Base-by-base conservation (phyloP, 108 stramenopile genomes). In the Mediolabrus comicus region DNA sequence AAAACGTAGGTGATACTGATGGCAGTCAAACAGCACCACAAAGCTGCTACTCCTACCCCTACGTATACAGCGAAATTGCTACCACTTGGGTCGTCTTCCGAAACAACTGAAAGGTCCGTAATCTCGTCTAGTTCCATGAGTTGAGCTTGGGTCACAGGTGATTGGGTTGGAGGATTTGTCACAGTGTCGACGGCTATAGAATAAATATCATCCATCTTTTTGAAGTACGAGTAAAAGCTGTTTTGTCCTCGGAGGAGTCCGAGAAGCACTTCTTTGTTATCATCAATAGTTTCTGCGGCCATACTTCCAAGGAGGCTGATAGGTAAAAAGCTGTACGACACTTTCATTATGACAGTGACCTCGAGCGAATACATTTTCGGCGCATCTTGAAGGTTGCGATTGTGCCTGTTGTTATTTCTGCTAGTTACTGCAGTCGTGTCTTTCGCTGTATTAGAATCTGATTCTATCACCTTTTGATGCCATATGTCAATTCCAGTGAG, bases 401-500 rank as follows among this genome's bases (percentile, higher is more conserved):
- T 19, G 6, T 22, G 46, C 22, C 46, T 17, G 16, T 49, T 49
- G 22, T 49, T 49, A n/a, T 3, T 4, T 24, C 46, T 49, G 9
- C n/a, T 49, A 4, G 46, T 22, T 6, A 22, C 14, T 8, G n/a
- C 22, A 8, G 2, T 22, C 22, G 19, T 22, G 22, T 22, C 22
- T 49, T 49, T 49, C 19, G 46, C 5, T 49, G 14, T 49, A n/a
- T 22, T 49, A 17, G 22, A 49, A 22, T 49, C 46, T 49, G 46
- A 22, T 49, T 49, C 46, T 8, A 49, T 1, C 46, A 68, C 29
- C 32, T 68, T 38, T 57, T 68, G 67, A 14, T 68, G 39, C 67
- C 67, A 68, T 3, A 57, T 14, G 30, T 68, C 67, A n/a, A 68
- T 68, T 25, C 55, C 67, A 12, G 38, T 56, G 25, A 68, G 39